Percentiles rank a stretch among this genome's conserved stretches.
These are phyloP conservation scores for Hyphodiscus hymeniophilus DNA, from an alignment of 495 filamentous ascomycete species.

Conservation along the genomic window DNA sequence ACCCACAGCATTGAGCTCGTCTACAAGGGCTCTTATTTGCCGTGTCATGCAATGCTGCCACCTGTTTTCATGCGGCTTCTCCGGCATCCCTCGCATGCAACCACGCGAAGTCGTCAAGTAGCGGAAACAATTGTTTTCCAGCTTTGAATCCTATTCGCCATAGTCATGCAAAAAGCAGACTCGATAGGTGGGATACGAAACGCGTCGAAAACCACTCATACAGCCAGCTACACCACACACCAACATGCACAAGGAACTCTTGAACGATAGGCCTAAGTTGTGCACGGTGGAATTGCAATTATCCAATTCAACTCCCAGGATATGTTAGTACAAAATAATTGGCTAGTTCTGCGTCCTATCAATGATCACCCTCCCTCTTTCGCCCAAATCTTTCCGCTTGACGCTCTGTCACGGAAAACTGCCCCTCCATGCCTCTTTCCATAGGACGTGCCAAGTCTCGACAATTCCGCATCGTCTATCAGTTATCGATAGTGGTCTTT, in stretches of 20 bases:
- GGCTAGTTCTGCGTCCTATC: not conserved
- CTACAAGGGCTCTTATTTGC: slow-evolving; percentile 9
- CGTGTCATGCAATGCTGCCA: slow-evolving; percentile 17
- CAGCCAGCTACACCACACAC: slow-evolving; percentile 11
- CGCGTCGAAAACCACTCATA: slow-evolving; percentile 14
- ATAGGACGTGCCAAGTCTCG: not conserved
- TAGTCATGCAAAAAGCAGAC: slow-evolving; percentile 10
- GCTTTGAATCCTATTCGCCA: slow-evolving; percentile 10
- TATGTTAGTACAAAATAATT: not conserved
- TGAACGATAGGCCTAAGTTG: slow-evolving; percentile 7
- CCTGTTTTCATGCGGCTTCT: slow-evolving; percentile 11
- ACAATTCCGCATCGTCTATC: not conserved
- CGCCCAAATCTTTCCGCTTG: not conserved
- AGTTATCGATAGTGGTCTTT: slow-evolving; percentile 10
- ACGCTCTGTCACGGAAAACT: not conserved
- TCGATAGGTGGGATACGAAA: slow-evolving; percentile 19
- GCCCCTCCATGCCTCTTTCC: not conserved
- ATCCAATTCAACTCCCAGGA: slow-evolving; percentile 13
- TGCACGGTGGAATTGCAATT: slow-evolving; percentile 13
- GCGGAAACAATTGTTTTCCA: not conserved
- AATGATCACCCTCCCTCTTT: not conserved
- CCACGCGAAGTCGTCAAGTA: slow-evolving; percentile 1
- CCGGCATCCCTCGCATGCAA: slow-evolving; percentile 5
- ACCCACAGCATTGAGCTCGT: slow-evolving; percentile 1
- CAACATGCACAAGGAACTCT: slow-evolving; percentile 10